Base-by-base conservation (phyloP, 139 green algal genomes). In the Zygnema circumcarinatum region DNA sequence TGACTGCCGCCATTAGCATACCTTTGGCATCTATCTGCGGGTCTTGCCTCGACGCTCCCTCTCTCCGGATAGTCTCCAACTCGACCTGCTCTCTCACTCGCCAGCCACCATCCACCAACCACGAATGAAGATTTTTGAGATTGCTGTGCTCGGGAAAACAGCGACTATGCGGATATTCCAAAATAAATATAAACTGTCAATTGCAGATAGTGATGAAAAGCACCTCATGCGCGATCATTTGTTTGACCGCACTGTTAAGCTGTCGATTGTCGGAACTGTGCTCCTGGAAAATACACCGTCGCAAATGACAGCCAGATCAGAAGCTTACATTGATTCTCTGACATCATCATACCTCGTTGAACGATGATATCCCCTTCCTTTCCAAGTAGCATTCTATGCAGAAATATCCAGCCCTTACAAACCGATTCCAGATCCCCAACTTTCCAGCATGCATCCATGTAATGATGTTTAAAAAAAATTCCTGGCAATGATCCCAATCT, bases 11-110 rank as follows among this genome's bases (percentile, higher is more conserved):
- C 7, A 62, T 62, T 62, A 7, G 7, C 47, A 16, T 62, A 25
- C 16, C 16, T 62, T 41, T 78, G 35, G 16, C 69, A 78, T 78
- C 69, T 53, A 36, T 42, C 35, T 42, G 35, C 16, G 11, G 69
- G 11, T 41, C 11, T 42, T 78, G 3, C 11, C 16, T 78, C 7
- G 16, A 41, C 3, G 69, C 69, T 53, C 69, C 35, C 11, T 78
- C 69, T 16, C 69, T 39, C 16, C 69, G 3, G 69, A 78, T 78
- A 53, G 11, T 78, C 16, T 78, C 69, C 69, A 78, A 41, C 16
- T 78, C 69, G 7, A 78, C 16, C 69, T 78, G 69, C 69, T 62
- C 47, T 62, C 16, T 62, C 47, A 62, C 16, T 62, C 16, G 16
- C 16, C 7, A 25, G 47, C 7, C 16, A 16, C 16, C 47, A 62